These are phyloP conservation scores for Cryptosporidium bovis DNA, from an alignment of 169 alveolate species.

Conservation along the genomic window DNA sequence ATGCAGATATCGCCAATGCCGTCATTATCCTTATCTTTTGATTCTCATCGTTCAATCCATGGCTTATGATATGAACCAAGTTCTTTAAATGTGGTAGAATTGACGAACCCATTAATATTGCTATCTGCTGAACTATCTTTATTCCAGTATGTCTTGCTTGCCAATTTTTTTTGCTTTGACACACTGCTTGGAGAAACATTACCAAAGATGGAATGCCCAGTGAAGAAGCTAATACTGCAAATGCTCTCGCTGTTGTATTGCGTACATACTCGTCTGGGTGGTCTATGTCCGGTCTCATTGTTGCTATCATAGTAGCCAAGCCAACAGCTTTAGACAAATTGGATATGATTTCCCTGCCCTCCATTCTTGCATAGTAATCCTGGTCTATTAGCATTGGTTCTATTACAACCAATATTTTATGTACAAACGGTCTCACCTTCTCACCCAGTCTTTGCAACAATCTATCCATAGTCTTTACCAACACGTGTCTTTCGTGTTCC, in stretches of 20 bases:
- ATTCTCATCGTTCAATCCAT: conserved; percentile 96
- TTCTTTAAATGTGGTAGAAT: conserved; percentile 97
- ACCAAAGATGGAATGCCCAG: conserved; percentile 97
- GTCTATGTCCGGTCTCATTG: conserved; percentile 99
- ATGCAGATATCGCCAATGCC: conserved; percentile 98
- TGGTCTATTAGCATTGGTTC: conserved; percentile 99
- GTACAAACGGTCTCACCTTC: conserved; percentile 97
- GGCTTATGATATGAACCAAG: conserved; percentile 96
- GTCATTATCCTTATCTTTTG: conserved; percentile 96
- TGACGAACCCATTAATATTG: conserved; percentile 98
- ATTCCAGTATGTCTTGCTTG: conserved; percentile 99
- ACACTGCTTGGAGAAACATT: conserved; percentile 98
- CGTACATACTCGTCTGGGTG: conserved; percentile 99
- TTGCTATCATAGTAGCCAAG: conserved; percentile 99
- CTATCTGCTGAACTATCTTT: conserved; percentile 97
- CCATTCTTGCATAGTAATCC: conserved; percentile 99
- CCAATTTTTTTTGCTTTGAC: conserved; percentile 97
- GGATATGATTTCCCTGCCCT: conserved; percentile 97
- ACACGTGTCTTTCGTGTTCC: conserved; percentile 97
- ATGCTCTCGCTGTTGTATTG: conserved; percentile 98
- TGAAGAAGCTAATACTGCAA: conserved; percentile 99
- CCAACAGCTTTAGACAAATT: conserved; percentile 98
- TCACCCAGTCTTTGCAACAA: conserved; percentile 96
- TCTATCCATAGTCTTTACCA: conserved; percentile 95
- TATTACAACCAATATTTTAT: conserved; percentile 97